Conservation (phyloP, 1,284 basidiomycete species). For the Ceratobasidium sp. region DNA sequence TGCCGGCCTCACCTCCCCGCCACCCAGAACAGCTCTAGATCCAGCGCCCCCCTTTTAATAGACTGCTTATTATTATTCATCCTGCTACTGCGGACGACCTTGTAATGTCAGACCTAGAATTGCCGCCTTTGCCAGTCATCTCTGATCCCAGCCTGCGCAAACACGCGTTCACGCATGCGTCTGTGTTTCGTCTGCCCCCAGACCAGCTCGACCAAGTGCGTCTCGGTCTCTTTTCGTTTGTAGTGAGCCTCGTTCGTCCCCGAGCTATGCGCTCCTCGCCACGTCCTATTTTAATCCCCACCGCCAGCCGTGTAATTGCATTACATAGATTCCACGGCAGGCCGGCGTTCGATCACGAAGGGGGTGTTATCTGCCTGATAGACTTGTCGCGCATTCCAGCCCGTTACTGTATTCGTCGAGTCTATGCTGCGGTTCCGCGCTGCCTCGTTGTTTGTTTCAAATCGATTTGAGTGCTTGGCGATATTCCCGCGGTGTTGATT, state of each 20-base stretch:
- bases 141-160: constrained; percentile 2
- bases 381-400: too few relatives aligned
- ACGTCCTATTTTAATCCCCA: neutral
- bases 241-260: neutral
- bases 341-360: too few relatives aligned
- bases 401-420: too few relatives aligned
- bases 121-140: constrained; percentile 2
- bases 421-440: neutral
- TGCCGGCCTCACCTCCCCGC: neutral
- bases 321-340: too few relatives aligned
- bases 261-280: neutral
- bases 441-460: neutral
- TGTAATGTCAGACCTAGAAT: too few relatives aligned
- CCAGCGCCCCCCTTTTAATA: neutral
- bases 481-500: too few relatives aligned
- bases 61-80: too few relatives aligned
- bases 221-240: neutral
- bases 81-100: too few relatives aligned
- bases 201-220: constrained; percentile 21
- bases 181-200: constrained; percentile 17
- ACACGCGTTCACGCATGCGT: constrained; percentile 13
- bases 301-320: neutral
- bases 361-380: too few relatives aligned
- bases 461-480: neutral
- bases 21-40: neutral